These are phyloP conservation scores for Sphagnum contortum DNA, from an alignment of 225 moss, liverwort and hornwort species.

Conservation along the genomic window DNA sequence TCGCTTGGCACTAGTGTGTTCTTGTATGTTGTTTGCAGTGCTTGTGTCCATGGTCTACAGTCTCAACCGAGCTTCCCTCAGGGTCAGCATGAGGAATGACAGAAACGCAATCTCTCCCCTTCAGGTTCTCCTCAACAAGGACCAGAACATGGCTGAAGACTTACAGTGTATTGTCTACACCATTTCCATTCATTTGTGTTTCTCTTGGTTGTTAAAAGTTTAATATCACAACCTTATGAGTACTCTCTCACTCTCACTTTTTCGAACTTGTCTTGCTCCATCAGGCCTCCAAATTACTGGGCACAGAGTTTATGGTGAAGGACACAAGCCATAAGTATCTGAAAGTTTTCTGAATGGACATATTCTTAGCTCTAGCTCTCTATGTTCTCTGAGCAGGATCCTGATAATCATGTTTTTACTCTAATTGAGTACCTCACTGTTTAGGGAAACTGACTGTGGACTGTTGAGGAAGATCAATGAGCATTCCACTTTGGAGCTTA, in stretches of 20 bases:
- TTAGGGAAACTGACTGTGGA: constrained; percentile 53
- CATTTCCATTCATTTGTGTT: background rate
- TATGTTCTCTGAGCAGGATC: no score
- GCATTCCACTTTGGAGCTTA: constrained; percentile 61
- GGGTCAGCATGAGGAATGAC: constrained; percentile 17
- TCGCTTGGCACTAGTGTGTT: constrained; percentile 47
- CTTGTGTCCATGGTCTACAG: constrained; percentile 42
- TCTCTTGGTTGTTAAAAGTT: no score
- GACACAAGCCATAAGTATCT: no score
- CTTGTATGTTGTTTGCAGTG: constrained; percentile 55
- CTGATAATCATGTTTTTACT: no score
- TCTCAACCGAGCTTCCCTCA: constrained; percentile 21
- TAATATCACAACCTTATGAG: no score
- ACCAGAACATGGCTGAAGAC: constrained; percentile 43
- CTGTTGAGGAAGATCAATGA: constrained; percentile 57
- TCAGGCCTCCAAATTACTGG: no score
- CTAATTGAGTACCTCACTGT: background rate
- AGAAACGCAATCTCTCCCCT: constrained; percentile 49
- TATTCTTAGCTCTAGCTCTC: no score
- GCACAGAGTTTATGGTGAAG: no score
- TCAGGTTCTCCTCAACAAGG: constrained; percentile 43
- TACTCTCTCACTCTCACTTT: no score
- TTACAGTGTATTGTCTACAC: constrained; percentile 25
- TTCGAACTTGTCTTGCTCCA: no score
- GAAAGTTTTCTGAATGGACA: no score